These are phyloP conservation scores for Leptographium procerum DNA, from an alignment of 2,329 filamentous ascomycete genomes.

Conservation along the genomic window DNA sequence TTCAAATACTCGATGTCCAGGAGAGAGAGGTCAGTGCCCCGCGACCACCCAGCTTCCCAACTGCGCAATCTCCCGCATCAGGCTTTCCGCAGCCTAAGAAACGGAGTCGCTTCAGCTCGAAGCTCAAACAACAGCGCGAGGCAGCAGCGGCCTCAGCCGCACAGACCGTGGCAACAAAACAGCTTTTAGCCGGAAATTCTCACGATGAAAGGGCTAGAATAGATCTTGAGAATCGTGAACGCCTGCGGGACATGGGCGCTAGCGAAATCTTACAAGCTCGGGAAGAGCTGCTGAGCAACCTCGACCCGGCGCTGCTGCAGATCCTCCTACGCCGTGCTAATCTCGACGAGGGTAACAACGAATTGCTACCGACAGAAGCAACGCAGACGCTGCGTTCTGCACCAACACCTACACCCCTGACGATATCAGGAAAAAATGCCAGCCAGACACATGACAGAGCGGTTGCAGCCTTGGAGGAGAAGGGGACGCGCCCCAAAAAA, in stretches of 20 bases:
- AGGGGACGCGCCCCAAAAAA: slow-evolving; percentile 16
- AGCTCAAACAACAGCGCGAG: slow-evolving; percentile 64
- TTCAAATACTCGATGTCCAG: slow-evolving; percentile 64
- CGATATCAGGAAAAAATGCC: background rate
- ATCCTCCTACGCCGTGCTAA: slow-evolving; percentile 65
- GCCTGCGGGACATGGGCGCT: slow-evolving; percentile 65
- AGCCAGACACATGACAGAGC: background rate
- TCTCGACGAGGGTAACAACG: slow-evolving; percentile 46
- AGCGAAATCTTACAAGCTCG: slow-evolving; percentile 73
- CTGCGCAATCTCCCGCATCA: slow-evolving; percentile 41
- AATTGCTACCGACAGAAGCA: background rate
- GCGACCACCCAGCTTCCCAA: slow-evolving; percentile 53
- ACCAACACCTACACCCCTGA: background rate
- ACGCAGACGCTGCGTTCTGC: background rate
- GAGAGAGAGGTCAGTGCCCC: slow-evolving; percentile 55
- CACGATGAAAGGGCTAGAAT: slow-evolving; percentile 59
- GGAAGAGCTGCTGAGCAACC: slow-evolving; percentile 63
- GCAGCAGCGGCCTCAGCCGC: slow-evolving; percentile 2
- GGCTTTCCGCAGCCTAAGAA: slow-evolving; percentile 89
- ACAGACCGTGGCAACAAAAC: background rate
- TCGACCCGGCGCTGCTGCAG: slow-evolving; percentile 68
- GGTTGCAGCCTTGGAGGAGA: background rate
- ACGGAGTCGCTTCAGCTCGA: slow-evolving; percentile 52
- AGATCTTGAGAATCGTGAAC: slow-evolving; percentile 68
- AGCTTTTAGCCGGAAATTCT: background rate